Conservation (phyloP, 805 yeast species). For the Metschnikowia continentalis region DNA sequence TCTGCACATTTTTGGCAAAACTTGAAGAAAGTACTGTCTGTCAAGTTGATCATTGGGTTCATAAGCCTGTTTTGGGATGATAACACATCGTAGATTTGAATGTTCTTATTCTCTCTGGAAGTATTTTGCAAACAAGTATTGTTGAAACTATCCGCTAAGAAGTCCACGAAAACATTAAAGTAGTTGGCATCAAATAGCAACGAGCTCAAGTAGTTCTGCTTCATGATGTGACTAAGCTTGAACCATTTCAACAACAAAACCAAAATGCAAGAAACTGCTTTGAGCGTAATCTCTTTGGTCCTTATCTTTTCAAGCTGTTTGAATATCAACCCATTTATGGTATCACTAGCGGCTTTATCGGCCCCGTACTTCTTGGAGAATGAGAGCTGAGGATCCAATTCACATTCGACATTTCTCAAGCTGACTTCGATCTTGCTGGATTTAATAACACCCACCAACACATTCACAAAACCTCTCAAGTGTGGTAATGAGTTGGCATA, state of each 20-base stretch:
- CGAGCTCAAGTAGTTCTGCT: slow-evolving; percentile 69
- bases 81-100: slow-evolving; percentile 29
- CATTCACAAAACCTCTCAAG: slow-evolving; percentile 60
- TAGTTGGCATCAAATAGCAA: slow-evolving; percentile 71
- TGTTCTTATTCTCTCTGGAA: slow-evolving; percentile 13
- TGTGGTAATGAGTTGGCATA: slow-evolving; percentile 51
- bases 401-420: slow-evolving; percentile 33
- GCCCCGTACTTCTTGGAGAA: slow-evolving; percentile 18
- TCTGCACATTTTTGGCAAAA: slow-evolving; percentile 22
- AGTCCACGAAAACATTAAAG: slow-evolving; percentile 32
- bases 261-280: slow-evolving; percentile 54
- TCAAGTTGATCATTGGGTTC: slow-evolving; percentile 34
- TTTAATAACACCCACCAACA: slow-evolving; percentile 60
- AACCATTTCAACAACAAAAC: slow-evolving; percentile 67
- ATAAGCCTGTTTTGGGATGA: slow-evolving; percentile 37
- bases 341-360: slow-evolving; percentile 4
- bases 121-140: slow-evolving; percentile 30
- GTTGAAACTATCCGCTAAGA: slow-evolving; percentile 32
- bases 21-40: slow-evolving; percentile 35
- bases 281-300: slow-evolving; percentile 59
- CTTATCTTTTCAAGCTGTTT: slow-evolving; percentile 52
- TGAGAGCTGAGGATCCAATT: slow-evolving; percentile 32
- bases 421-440: slow-evolving; percentile 41
- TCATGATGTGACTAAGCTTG: slow-evolving; percentile 69
- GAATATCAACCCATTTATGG: slow-evolving; percentile 19